Base-by-base conservation (phyloP, 306 rosid species). In the Sphenostylis stenocarpa region DNA sequence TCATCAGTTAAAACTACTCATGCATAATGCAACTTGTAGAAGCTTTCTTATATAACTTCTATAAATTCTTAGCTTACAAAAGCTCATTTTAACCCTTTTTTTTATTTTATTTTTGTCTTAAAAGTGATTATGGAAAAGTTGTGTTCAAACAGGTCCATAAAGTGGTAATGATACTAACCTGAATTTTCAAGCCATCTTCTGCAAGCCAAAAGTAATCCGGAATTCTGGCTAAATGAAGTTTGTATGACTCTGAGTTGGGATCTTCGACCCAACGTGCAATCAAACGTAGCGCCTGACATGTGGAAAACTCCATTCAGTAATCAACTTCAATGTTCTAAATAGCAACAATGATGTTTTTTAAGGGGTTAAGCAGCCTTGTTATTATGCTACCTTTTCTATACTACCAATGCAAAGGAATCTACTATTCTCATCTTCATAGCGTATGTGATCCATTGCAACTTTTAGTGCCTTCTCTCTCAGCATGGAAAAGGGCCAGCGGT, bases 111-210 rank as follows among this genome's bases (percentile, higher is more conserved):
- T n/a, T n/a, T n/a, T n/a, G 5, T 26, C 15, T 1, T 34, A 34
- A 34, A 34, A 34, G 39, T 6, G 7, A 0, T 33, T 33, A 33
- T 33, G 38, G 28, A 26, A 26, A 33, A 1, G 9, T 6, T 34
- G 6, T 34, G 39, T 36, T 8, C 41, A 7, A 36, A 7, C 11
- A 36, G 7, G 7, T 36, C 11, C 28, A 56, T 16, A n/a, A 24
- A 26, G 11, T 15, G 21, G 17, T 6, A 7, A 8, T 7, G 13
- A n/a, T n/a, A 15, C 31, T 19, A 38, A 41, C 94, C 84, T 88
- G 93, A 56, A 86, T 78, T 83, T 88, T 92, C 76, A 90, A 77
- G 83, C 97, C 97, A 67, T 92, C 97, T 85, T 92, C 96, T 14
- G 96, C 90, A 15, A 92, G 29, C 96, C 97, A 92, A 24, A 87